These are phyloP conservation scores for Ophryocystis elektroscirrha DNA, from an alignment of 169 alveolate genomes.

Conservation along the genomic window DNA sequence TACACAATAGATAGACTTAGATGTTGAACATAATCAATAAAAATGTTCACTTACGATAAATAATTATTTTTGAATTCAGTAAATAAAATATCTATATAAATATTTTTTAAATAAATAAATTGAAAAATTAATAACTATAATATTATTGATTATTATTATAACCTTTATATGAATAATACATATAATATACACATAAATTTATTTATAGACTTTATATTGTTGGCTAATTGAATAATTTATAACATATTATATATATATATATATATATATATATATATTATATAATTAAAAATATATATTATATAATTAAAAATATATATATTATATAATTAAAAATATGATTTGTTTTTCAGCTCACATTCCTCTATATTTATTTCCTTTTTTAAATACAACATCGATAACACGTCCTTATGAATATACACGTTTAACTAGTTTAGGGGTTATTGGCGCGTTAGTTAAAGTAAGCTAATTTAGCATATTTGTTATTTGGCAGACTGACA, in stretches of 20 bases:
- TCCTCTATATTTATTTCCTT: slow-evolving; percentile 89
- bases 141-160: no score
- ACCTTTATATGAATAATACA: no score
- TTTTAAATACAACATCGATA: slow-evolving; percentile 66
- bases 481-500: slow-evolving; percentile 41
- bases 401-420: slow-evolving; percentile 86
- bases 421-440: slow-evolving; percentile 92
- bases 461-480: neutral
- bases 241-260: neutral
- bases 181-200: no score
- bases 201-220: no score
- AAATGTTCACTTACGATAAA: no score
- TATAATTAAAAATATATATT: neutral
- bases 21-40: no score
- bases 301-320: neutral
- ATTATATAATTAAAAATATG: neutral
- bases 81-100: no score
- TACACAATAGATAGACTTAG: no score
- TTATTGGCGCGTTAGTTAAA: slow-evolving; percentile 82
- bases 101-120: no score
- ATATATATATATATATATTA: neutral
- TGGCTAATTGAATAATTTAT: no score
- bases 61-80: no score
- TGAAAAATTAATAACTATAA: no score
- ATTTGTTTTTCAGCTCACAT: slow-evolving; percentile 62